These are phyloP conservation scores for Metarhizium sp. DNA, from an alignment of 2,329 filamentous ascomycete species.

Conservation along the genomic window DNA sequence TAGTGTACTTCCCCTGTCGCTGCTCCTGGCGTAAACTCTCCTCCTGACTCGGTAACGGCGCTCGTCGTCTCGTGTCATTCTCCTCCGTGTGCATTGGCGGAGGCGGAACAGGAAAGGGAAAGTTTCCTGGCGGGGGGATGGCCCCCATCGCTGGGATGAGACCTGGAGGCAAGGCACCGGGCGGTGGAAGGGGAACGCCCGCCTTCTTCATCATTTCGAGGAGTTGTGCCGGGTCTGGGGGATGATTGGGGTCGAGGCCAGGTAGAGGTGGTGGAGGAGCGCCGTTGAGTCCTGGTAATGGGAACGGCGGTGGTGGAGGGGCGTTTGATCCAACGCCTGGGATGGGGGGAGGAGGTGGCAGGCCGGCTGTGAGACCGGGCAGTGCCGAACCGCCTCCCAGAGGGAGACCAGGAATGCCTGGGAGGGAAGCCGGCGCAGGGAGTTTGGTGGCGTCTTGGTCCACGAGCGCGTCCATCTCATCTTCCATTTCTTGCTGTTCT, in stretches of 20 bases:
- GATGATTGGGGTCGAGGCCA: slow-evolving; percentile 49
- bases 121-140: slow-evolving; percentile 24
- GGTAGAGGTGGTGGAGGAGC: slow-evolving; percentile 40
- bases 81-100: slow-evolving; percentile 27
- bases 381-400: slow-evolving; percentile 25
- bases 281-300: slow-evolving; percentile 39
- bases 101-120: slow-evolving; percentile 25
- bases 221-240: slow-evolving; percentile 50
- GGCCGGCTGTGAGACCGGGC: slow-evolving; percentile 32
- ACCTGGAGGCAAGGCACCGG: slow-evolving; percentile 34
- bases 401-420: slow-evolving; percentile 53
- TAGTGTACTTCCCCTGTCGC: slow-evolving; percentile 51
- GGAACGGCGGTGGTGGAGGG: slow-evolving; percentile 43
- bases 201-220: slow-evolving; percentile 58
- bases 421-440: slow-evolving; percentile 37
- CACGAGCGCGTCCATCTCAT: slow-evolving; percentile 84
- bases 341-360: slow-evolving; percentile 33
- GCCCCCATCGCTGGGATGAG: slow-evolving; percentile 17
- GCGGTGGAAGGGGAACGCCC: slow-evolving; percentile 51
- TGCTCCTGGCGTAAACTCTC: slow-evolving; percentile 75
- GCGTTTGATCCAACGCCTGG: slow-evolving; percentile 34
- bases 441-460: slow-evolving; percentile 67
- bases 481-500: slow-evolving; percentile 86
- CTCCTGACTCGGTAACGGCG: slow-evolving; percentile 72
- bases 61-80: slow-evolving; percentile 39